phyloP scores from a whole-genome alignment of 352 stramenopile species.

The Pythium pectinolyticum region DNA sequence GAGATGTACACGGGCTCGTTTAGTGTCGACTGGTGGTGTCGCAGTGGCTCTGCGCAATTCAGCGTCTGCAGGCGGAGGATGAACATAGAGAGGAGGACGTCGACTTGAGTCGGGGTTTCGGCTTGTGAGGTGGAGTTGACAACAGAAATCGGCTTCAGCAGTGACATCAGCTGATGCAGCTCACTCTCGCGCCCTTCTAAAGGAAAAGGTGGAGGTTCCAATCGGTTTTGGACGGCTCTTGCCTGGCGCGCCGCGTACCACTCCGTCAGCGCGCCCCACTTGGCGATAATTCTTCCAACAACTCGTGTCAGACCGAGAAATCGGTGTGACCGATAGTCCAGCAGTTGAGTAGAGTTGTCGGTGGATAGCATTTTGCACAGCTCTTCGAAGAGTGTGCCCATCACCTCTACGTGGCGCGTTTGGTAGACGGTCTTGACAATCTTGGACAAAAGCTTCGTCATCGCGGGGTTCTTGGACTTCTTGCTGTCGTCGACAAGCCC shows the following conservation, averaged over 20 bases:
- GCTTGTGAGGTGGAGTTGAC: conserved; percentile 7
- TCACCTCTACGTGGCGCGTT: neutral
- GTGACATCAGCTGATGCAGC: conserved; percentile 8
- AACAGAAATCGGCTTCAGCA: conserved; percentile 6
- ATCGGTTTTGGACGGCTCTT: neutral
- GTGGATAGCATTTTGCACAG: neutral
- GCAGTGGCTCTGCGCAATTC: neutral
- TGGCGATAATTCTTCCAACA: neutral
- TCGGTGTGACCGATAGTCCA: conserved; percentile 14
- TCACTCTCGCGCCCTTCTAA: neutral
- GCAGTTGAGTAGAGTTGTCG: neutral
- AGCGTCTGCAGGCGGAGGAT: neutral
- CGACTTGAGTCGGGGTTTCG: neutral
- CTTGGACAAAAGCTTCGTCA: neutral
- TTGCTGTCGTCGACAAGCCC: neutral
- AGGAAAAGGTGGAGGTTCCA: neutral
- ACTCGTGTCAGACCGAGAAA: conserved; percentile 9
- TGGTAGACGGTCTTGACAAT: conserved; percentile 3
- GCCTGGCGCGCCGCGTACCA: conserved; percentile 1
- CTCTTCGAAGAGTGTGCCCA: conserved; percentile 6
- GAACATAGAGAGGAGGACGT: neutral
- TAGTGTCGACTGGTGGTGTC: neutral
- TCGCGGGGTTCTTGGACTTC: conserved; percentile 12
- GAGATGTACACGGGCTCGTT: neutral
- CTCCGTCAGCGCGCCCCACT: neutral